Percentiles rank a stretch among this genome's conserved stretches.
Conservation (phyloP, 768 basidiomycete genomes). For the Rhizopogon vulgaris region DNA sequence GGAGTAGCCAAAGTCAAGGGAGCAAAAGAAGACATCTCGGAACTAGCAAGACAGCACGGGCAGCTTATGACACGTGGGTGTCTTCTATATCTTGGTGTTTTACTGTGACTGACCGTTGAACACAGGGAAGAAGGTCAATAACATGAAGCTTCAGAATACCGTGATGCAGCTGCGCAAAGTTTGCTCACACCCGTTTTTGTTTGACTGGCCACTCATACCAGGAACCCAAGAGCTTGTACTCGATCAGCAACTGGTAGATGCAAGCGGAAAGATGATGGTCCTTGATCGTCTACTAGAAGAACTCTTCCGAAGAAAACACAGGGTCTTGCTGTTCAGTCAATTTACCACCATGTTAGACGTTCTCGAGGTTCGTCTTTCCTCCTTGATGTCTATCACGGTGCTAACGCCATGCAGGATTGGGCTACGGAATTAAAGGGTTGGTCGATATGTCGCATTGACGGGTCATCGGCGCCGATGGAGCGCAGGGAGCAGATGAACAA, state of each 20-base stretch:
- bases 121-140: slow-evolving; percentile 79
- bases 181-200: slow-evolving; percentile 88
- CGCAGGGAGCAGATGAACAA: slow-evolving; percentile 79
- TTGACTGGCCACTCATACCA: slow-evolving; percentile 74
- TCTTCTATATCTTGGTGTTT: slow-evolving; percentile 6
- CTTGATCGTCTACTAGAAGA: slow-evolving; percentile 83
- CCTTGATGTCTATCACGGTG: not conserved
- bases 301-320: slow-evolving; percentile 74
- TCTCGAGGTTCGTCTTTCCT: slow-evolving; percentile 58
- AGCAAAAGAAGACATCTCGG: slow-evolving; percentile 40
- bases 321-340: slow-evolving; percentile 85
- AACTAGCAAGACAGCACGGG: slow-evolving; percentile 53
- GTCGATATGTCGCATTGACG: slow-evolving; percentile 89
- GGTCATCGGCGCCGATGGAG: slow-evolving; percentile 70
- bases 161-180: slow-evolving; percentile 98
- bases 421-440: slow-evolving; percentile 78
- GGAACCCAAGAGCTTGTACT: slow-evolving; percentile 37
- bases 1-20: slow-evolving; percentile 31
- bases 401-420: slow-evolving; percentile 61
- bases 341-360: slow-evolving; percentile 97
- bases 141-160: slow-evolving; percentile 88
- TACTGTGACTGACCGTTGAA: not conserved
- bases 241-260: slow-evolving; percentile 69
- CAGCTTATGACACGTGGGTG: slow-evolving; percentile 54
- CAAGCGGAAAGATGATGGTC: slow-evolving; percentile 96